Evolutionary conservation across 805 yeast genomes (phyloP), one percentile per base, ranked within the genome.

Genomic region (Wickerhamomyces sydowiorum): DNA sequence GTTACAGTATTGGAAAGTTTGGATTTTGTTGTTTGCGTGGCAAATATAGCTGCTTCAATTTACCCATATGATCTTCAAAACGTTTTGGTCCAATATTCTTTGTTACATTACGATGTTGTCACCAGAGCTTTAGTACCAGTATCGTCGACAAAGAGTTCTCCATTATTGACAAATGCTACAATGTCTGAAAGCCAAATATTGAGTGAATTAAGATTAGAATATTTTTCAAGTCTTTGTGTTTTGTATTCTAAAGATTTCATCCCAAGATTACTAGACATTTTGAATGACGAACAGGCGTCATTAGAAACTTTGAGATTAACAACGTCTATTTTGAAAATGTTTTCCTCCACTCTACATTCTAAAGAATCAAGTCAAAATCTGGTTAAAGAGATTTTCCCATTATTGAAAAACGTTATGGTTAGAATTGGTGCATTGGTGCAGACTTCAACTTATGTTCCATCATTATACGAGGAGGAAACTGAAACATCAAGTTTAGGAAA

Each of bases 321-420:
- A 13, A 61, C 64, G 3, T 70, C 69, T 32, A 65, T 68, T 21
- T 54, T 67, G 37, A 61, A 60, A 47, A 48, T 60, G 5, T 63
- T 61, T 30, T 60, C 64, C 31, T 48, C 57, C 19, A 50, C 58
- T 30, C 65, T 64, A 3, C 49, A 57, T 15, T 49, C 60, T 28
- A 51, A 50, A 15, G 46, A 39, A n/a, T 38, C 57, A 4, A 52
- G 56, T 25, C 53, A 56, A 17, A 44, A 39, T n/a, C 45, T 60
- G 19, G 54, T 67, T 6, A 29, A 42, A 5, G 47, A 49, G 30
- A 53, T 64, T 7, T 53, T 65, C 1, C 59, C 58, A 7, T 53
- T 62, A 29, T 52, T 69, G 32, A 65, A 64, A 49, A 46, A 48
- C 7, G 48, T 49, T 1, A 49, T 57, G 53, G 34, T 50, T 4